Base-by-base conservation (phyloP, 768 basidiomycete species). In the Dendrothele bispora region DNA sequence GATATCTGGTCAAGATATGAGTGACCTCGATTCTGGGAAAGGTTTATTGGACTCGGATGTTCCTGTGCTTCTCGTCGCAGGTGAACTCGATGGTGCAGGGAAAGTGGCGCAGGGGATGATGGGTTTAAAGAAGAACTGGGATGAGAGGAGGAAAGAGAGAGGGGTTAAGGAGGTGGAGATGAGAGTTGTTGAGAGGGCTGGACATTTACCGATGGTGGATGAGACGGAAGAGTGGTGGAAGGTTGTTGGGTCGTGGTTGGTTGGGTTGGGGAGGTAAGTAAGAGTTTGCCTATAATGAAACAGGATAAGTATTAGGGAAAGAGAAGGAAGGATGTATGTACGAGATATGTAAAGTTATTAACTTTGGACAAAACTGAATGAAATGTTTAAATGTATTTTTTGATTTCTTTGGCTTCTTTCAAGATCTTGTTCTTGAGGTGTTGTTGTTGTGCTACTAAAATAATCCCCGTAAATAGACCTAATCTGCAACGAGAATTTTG, bases 201-300 rank as follows among this genome's bases (percentile, higher is more conserved):
- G 78, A 0, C 77, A 80, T 63, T 55, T 80, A 6, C 79, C 79
- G 0, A 79, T 80, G 77, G 61, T 79, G 5, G 79, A 80, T 55
- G 65, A 67, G 42, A 72, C 76, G 2, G 68, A 71, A 52, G 46
- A 46, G 18, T 79, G 73, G 48, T 71, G 66, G 58, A 58, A 62
- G 11, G 57, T 61, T 27, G 55, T 76, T n/a, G 55, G 50, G 12
- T 35, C 37, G n/a, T 71, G 71, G 44, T 51, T 70, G 55, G 56
- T 52, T 10, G 22, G 63, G 18, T 15, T 40, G 7, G n/a, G n/a
- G n/a, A n/a, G n/a, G n/a, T n/a, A n/a, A n/a, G 56, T 46, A 67
- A 53, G 55, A 52, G 37, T 38, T 35, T 46, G 32, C n/a, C n/a
- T n/a, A n/a, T n/a, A n/a, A n/a, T n/a, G n/a, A n/a, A n/a, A n/a